phyloP scores from a whole-genome alignment of 2,329 filamentous ascomycete genomes.

The Didymella sp. region DNA sequence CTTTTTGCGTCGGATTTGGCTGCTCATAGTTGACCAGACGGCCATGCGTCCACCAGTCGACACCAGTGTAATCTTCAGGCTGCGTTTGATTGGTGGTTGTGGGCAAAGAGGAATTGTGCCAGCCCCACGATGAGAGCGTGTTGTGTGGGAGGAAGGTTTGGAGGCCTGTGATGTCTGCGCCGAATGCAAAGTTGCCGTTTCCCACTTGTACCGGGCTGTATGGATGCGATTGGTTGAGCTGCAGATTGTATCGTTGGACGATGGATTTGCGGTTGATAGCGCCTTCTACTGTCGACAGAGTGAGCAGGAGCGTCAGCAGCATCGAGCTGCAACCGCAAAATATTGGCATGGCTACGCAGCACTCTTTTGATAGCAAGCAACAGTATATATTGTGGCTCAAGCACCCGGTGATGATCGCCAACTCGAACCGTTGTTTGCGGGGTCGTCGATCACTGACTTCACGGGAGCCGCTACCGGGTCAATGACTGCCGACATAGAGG shows the following conservation, averaged over 20 bases:
- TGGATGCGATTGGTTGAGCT: conserved; percentile 56
- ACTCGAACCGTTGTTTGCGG: neutral
- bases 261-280: conserved; percentile 42
- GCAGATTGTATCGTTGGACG: conserved; percentile 54
- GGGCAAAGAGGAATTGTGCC: conserved; percentile 57
- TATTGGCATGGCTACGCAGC: neutral
- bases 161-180: conserved; percentile 55
- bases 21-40: conserved; percentile 54
- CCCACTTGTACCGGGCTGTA: conserved; percentile 61
- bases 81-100: conserved; percentile 46
- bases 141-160: conserved; percentile 55
- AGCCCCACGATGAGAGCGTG: conserved; percentile 55
- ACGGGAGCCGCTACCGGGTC: neutral
- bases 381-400: neutral
- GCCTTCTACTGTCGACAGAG: conserved; percentile 2
- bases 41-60: conserved; percentile 56
- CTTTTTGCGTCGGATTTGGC: conserved; percentile 50
- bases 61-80: conserved; percentile 50
- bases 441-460: conserved; percentile 2
- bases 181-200: conserved; percentile 59
- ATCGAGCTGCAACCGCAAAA: neutral
- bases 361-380: neutral
- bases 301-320: neutral
- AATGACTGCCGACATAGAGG: neutral
- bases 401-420: neutral